phyloP scores from a whole-genome alignment of 2,329 filamentous ascomycete genomes.

The Amphichorda felina region DNA sequence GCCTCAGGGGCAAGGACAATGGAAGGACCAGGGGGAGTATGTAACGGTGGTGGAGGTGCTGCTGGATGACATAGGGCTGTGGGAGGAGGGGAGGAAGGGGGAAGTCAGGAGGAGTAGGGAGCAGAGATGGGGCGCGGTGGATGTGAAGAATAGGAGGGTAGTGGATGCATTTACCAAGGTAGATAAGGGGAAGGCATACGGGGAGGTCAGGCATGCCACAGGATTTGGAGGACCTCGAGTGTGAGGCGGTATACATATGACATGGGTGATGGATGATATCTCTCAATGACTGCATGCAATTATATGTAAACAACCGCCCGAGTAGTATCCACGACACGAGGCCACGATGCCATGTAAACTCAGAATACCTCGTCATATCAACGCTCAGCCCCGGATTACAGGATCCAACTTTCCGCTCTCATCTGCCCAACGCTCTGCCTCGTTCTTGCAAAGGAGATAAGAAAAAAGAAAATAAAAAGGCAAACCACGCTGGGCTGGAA shows the following conservation, averaged over 20 bases:
- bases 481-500: too few relatives aligned
- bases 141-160: conserved; percentile 25
- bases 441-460: too few relatives aligned
- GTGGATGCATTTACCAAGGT: conserved; percentile 23
- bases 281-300: not conserved
- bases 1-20: conserved; percentile 2
- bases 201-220: too few relatives aligned
- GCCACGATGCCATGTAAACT: not conserved
- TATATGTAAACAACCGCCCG: not conserved
- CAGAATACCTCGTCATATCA: not conserved
- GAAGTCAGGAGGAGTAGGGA: conserved; percentile 23
- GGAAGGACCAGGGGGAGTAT: conserved; percentile 9
- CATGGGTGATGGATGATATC: not conserved
- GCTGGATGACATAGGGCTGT: conserved; percentile 35
- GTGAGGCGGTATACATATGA: too few relatives aligned
- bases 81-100: conserved; percentile 18
- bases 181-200: not conserved
- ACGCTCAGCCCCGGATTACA: not conserved
- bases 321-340: not conserved
- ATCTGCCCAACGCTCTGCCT: not conserved
- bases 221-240: too few relatives aligned
- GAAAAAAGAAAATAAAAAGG: not conserved
- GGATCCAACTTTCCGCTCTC: not conserved
- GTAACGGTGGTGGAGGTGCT: conserved; percentile 38
- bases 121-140: conserved; percentile 40